These are phyloP conservation scores for Royoungia palumana DNA, from an alignment of 768 basidiomycete genomes.

Conservation along the genomic window DNA sequence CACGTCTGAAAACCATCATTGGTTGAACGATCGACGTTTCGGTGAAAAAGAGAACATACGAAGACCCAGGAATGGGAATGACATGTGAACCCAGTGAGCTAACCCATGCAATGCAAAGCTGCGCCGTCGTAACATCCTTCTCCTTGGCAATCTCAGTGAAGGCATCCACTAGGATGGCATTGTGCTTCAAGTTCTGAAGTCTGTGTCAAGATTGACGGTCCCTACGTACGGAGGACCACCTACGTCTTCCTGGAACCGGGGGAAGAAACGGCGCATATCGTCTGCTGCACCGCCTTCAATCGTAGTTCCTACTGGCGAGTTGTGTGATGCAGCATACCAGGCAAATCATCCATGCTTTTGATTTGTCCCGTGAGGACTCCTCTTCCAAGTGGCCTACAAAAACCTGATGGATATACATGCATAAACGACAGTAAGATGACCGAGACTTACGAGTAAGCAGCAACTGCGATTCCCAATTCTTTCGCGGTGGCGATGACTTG, in stretches of 20 bases:
- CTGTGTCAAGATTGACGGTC: not conserved
- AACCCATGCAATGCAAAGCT: slow-evolving; percentile 46
- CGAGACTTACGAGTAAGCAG: slow-evolving; percentile 52
- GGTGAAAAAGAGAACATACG: slow-evolving; percentile 24
- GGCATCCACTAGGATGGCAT: slow-evolving; percentile 41
- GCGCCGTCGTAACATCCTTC: slow-evolving; percentile 41
- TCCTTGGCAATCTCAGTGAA: slow-evolving; percentile 40
- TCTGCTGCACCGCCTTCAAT: slow-evolving; percentile 31
- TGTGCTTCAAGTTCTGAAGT: slow-evolving; percentile 38
- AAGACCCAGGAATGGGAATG: slow-evolving; percentile 50
- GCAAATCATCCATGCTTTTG: slow-evolving; percentile 37
- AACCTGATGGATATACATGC: not conserved
- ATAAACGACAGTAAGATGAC: not conserved
- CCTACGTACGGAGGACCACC: slow-evolving; percentile 5
- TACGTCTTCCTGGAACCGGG: slow-evolving; percentile 46
- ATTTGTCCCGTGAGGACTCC: slow-evolving; percentile 53
- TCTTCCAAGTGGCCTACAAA: slow-evolving; percentile 47
- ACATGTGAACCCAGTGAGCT: slow-evolving; percentile 38
- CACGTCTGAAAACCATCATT: slow-evolving; percentile 20
- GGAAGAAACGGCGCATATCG: slow-evolving; percentile 37
- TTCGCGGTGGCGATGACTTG: slow-evolving; percentile 49
- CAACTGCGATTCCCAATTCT: slow-evolving; percentile 53
- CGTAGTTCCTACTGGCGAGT: not conserved
- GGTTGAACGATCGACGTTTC: not conserved
- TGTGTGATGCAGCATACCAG: slow-evolving; percentile 27